Evolutionary conservation across 495 filamentous ascomycete species (phyloP), one percentile per base, ranked within the genome.

Genomic region (Lasiosphaeris hirsuta): DNA sequence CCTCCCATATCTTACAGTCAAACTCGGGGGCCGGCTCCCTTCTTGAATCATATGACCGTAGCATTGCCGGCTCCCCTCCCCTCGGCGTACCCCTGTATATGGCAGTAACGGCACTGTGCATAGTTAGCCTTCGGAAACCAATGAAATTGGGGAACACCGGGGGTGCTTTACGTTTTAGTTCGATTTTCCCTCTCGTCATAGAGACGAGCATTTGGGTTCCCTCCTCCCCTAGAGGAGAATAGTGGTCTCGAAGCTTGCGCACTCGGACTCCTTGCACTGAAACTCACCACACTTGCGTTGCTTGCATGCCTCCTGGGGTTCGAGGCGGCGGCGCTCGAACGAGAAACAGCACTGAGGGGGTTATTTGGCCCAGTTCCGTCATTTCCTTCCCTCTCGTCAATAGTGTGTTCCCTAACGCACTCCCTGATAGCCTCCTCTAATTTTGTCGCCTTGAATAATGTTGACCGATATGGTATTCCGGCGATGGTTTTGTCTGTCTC

Each of bases 401-500:
- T 77, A 0, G 90, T 95, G 66, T 95, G 89, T 71, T 96, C 88
- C 54, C 86, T 77, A 4, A 98, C 95, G 62, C 88, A 92, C 59
- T 95, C 87, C 65, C 82, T 83, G 66, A 98, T 97, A 0, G 92
- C 95, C 60, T 97, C 91, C 67, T 97, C 95, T 51, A 98, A 78
- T 65, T 90, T 92, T 7, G 89, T 93, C 6, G 94, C 92, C 75
- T 98, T 98, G 82, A 97, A 97, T 42, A 97, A 69, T 0, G 94
- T 97, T 14, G 89, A 92, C 19, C 89, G 85, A 64, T 94, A 96
- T 0, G 93, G 94, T 53, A 98, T 94, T 11, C 93, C 94, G 14
- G 88, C 90, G 58, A 98, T 84, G 7, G 93, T 97, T 75, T 98
- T 98, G 74, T 98, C 95, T 9, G 94, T 97, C 72, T 96, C 92